These are phyloP conservation scores for Xylaria sp. DNA, from an alignment of 2,329 filamentous ascomycete genomes.

Conservation along the genomic window DNA sequence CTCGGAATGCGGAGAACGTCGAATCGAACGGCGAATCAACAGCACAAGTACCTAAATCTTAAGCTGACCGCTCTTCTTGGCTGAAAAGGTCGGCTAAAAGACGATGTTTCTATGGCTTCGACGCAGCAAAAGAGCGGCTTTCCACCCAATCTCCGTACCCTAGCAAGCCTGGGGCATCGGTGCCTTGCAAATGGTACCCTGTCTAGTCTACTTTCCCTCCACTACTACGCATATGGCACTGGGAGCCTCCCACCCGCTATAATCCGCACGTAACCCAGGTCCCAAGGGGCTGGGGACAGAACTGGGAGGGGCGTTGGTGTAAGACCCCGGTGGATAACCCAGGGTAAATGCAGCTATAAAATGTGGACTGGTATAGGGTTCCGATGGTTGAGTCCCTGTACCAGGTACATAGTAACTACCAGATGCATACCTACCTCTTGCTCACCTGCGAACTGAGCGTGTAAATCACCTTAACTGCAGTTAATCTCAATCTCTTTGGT, in stretches of 20 bases:
- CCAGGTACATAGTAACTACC: constrained; percentile 27
- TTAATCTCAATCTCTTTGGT: background rate
- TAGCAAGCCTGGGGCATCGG: constrained; percentile 26
- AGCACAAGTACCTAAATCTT: constrained; percentile 37
- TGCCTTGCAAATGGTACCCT: constrained; percentile 15
- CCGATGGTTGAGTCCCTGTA: constrained; percentile 8
- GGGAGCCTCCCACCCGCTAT: constrained; percentile 17
- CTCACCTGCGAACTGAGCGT: background rate
- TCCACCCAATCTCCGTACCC: constrained; percentile 23
- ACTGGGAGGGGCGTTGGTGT: constrained; percentile 28
- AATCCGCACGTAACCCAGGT: constrained; percentile 11
- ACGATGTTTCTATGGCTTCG: constrained; percentile 17
- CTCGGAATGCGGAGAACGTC: constrained; percentile 36
- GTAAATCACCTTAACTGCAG: background rate
- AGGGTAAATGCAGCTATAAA: constrained; percentile 27
- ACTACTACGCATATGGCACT: background rate
- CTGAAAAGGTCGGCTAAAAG: constrained; percentile 39
- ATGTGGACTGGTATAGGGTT: constrained; percentile 16
- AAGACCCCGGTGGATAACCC: constrained; percentile 14
- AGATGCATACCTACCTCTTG: constrained; percentile 15
- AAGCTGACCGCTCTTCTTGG: constrained; percentile 47
- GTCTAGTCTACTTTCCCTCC: background rate
- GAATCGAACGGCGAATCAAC: constrained; percentile 38
- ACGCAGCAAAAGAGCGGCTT: constrained; percentile 32
- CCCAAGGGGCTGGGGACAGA: constrained; percentile 20